Evolutionary conservation across 1,284 basidiomycete species (phyloP).

Genomic region (Takashimella koratensis): DNA sequence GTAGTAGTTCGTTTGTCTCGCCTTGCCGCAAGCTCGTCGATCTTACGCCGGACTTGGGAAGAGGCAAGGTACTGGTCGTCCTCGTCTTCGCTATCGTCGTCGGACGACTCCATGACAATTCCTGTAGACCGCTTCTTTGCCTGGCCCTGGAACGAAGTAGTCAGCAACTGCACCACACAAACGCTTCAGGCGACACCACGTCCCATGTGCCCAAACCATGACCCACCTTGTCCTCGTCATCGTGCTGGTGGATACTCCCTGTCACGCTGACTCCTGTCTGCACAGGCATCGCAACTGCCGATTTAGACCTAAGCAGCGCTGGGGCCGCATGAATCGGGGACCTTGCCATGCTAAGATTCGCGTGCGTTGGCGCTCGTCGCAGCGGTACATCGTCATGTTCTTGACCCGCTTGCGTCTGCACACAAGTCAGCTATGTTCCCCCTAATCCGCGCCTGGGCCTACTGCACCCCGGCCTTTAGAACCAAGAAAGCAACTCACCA

Average conservation of each 20-base stretch:
- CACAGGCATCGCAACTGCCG: constrained; percentile 43
- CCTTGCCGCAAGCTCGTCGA: constrained; percentile 34
- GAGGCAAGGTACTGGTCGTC: constrained; percentile 37
- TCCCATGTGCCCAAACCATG: no score
- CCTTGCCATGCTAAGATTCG: constrained; percentile 23
- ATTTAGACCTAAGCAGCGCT: constrained; percentile 36
- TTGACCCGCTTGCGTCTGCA: constrained; percentile 4
- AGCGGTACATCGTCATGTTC: constrained; percentile 7
- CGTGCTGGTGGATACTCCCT: neutral
- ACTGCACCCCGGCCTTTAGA: no score
- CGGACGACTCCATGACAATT: constrained; percentile 33
- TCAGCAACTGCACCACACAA: neutral
- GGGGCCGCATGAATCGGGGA: constrained; percentile 27
- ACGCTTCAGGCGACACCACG: neutral
- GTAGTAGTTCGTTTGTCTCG: constrained; percentile 14
- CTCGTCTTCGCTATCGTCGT: constrained; percentile 33
- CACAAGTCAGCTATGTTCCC: no score
- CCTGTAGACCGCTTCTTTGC: constrained; percentile 2
- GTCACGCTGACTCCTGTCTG: constrained; percentile 43
- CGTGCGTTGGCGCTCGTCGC: constrained; percentile 34
- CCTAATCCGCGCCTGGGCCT: no score
- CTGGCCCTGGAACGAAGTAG: neutral
- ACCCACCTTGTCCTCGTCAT: neutral
- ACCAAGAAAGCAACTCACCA: constrained; percentile 20
- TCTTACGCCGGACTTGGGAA: constrained; percentile 32